Conservation (phyloP, 305 asterid species). For the Fraxinus nigra region DNA sequence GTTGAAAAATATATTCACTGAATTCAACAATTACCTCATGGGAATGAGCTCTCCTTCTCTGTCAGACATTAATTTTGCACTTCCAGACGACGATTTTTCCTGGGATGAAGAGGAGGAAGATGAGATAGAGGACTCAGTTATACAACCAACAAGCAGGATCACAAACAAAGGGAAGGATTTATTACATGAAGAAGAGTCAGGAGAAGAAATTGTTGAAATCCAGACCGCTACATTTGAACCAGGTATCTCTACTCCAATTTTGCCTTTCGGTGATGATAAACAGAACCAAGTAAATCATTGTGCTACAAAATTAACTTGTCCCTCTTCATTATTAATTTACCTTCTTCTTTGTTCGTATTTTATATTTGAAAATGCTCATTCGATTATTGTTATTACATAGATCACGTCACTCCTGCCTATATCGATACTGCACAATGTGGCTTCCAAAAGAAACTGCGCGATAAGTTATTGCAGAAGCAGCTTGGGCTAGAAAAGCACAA, state of each 20-base stretch:
- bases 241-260: neutral
- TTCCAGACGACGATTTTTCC: neutral
- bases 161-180: neutral
- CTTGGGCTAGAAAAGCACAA: neutral
- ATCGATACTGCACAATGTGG: neutral
- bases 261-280: neutral
- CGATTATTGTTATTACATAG: neutral
- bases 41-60: neutral
- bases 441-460: neutral
- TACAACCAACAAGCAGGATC: neutral
- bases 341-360: neutral
- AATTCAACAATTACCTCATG: conserved; percentile 5
- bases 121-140: neutral
- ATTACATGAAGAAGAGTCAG: neutral
- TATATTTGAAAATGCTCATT: neutral
- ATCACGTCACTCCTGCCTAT: neutral
- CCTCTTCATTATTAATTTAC: neutral
- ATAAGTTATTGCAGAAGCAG: neutral
- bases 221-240: neutral
- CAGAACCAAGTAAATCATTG: neutral
- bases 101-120: neutral
- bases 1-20: conserved; percentile 1
- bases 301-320: neutral
- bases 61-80: neutral
- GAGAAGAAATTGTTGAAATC: neutral